phyloP scores from a whole-genome alignment of 257 asterid genomes.

The Marsdenia floribunda region DNA sequence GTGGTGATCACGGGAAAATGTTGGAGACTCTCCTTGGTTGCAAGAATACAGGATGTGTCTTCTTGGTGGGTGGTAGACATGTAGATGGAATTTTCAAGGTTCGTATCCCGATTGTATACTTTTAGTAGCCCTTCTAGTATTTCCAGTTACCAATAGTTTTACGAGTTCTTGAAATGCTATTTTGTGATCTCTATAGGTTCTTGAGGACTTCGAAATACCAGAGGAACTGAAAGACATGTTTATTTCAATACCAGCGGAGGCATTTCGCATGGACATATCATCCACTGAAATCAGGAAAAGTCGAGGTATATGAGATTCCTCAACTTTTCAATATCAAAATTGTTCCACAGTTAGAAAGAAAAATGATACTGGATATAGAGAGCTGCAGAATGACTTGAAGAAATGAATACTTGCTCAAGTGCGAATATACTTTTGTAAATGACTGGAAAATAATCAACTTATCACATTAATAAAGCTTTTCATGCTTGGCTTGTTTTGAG shows the following conservation, averaged over 20 bases:
- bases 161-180: constrained; percentile 7
- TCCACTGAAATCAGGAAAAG: constrained; percentile 72
- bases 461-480: neutral
- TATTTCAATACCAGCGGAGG: constrained; percentile 65
- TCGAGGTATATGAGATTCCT: constrained; percentile 25
- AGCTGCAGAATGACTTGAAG: neutral
- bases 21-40: constrained; percentile 64
- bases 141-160: neutral
- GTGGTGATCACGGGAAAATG: constrained; percentile 64
- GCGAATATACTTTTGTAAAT: neutral
- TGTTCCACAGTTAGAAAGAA: neutral
- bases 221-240: constrained; percentile 68
- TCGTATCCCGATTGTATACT: constrained; percentile 9
- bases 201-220: constrained; percentile 74
- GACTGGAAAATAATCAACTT: neutral
- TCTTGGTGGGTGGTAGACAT: constrained; percentile 79
- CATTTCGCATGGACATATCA: constrained; percentile 75
- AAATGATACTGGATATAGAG: neutral
- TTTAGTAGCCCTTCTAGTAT: neutral
- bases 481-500: neutral
- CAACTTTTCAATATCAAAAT: neutral
- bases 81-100: constrained; percentile 77
- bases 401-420: neutral
- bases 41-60: constrained; percentile 80
- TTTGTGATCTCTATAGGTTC: constrained; percentile 46